phyloP scores from a whole-genome alignment of 805 yeast species.

The Hanseniaspora vineae region DNA sequence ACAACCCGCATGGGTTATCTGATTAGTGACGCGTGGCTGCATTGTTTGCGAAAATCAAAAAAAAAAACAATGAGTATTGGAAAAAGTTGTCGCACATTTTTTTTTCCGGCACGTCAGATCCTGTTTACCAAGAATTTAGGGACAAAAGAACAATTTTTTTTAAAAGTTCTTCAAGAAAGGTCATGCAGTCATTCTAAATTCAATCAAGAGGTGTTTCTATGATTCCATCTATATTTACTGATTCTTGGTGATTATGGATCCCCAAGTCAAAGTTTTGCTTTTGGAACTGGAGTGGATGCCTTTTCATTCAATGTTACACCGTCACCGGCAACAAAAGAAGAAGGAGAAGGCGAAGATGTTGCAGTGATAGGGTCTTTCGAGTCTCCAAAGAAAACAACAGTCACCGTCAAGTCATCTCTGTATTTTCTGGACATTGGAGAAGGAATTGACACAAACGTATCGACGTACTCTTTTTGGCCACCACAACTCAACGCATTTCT shows the following conservation, averaged over 20 bases:
- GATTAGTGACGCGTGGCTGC: no score
- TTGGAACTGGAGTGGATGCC: conserved; percentile 17
- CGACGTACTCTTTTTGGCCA: conserved; percentile 76
- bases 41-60: no score
- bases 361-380: conserved; percentile 21
- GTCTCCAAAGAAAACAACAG: conserved; percentile 86
- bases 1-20: no score
- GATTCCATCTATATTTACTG: neutral
- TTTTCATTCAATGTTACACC: conserved; percentile 14
- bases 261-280: conserved; percentile 13
- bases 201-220: no score
- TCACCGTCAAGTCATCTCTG: conserved; percentile 91
- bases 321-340: conserved; percentile 1
- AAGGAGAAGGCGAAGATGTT: neutral
- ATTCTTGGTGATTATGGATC: neutral
- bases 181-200: no score
- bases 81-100: no score
- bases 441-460: conserved; percentile 82
- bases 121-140: no score
- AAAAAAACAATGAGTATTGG: no score
- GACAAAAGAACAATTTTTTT: neutral
- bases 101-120: no score
- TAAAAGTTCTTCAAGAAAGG: no score
- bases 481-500: conserved; percentile 87
- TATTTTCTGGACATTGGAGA: conserved; percentile 82